phyloP scores from a whole-genome alignment of 805 yeast genomes.

The Clavispora asparagi region DNA sequence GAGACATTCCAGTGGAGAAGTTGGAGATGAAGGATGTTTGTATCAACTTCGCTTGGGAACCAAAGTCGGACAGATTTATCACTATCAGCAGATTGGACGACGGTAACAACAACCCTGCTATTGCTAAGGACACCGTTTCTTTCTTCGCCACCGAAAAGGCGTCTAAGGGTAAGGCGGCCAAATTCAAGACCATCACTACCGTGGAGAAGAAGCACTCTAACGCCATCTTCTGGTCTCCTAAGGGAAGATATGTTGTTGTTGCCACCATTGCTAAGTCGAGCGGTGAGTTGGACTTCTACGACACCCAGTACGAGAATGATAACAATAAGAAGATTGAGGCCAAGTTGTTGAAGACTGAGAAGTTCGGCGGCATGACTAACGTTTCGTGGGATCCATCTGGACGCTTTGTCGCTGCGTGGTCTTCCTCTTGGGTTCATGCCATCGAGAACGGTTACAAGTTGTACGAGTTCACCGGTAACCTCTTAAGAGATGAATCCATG shows the following conservation, averaged over 20 bases:
- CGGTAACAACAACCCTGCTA: conserved; percentile 56
- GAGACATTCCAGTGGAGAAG: conserved; percentile 90
- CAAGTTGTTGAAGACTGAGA: conserved; percentile 57
- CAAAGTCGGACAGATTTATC: conserved; percentile 81
- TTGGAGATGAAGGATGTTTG: conserved; percentile 89
- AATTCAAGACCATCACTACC: conserved; percentile 56
- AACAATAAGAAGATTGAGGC: conserved; percentile 40
- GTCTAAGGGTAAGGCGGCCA: conserved; percentile 43
- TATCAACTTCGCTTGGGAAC: conserved; percentile 92
- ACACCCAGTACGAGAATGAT: conserved; percentile 77
- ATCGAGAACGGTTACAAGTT: conserved; percentile 88
- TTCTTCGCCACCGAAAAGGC: conserved; percentile 76
- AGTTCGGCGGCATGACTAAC: conserved; percentile 74
- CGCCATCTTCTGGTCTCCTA: conserved; percentile 83
- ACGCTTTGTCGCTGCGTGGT: conserved; percentile 82
- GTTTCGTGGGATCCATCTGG: conserved; percentile 96
- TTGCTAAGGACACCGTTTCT: conserved; percentile 59
- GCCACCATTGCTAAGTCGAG: conserved; percentile 43
- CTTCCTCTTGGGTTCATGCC: conserved; percentile 78
- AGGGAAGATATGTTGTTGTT: conserved; percentile 75
- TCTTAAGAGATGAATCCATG: conserved; percentile 67
- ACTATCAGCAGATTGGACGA: conserved; percentile 62
- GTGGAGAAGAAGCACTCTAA: conserved; percentile 62
- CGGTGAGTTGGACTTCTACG: conserved; percentile 81
- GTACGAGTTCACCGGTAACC: conserved; percentile 76